These are phyloP conservation scores for Teratosphaeria viscida DNA, from an alignment of 2,329 filamentous ascomycete species.

Conservation along the genomic window DNA sequence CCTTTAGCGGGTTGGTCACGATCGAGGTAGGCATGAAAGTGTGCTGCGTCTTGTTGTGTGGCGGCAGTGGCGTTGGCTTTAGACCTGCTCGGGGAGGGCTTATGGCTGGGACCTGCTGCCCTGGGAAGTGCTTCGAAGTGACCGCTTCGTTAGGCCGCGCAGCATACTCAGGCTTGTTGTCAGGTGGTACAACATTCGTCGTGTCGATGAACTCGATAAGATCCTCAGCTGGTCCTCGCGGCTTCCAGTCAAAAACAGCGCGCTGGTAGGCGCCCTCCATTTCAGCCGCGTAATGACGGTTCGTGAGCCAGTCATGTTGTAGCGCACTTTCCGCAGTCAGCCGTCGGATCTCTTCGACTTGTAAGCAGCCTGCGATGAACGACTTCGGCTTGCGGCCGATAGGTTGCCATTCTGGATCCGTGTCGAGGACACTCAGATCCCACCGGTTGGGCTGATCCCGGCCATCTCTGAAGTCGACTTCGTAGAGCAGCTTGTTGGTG, in stretches of 20 bases:
- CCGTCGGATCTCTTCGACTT: slow-evolving; percentile 39
- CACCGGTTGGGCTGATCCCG: background rate
- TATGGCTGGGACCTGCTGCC: background rate
- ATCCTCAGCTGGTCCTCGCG: slow-evolving; percentile 13
- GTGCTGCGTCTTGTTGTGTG: background rate
- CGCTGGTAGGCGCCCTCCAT: slow-evolving; percentile 42
- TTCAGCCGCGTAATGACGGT: slow-evolving; percentile 35
- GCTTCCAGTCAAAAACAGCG: slow-evolving; percentile 41
- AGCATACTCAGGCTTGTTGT: background rate
- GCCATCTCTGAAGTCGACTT: slow-evolving; percentile 6
- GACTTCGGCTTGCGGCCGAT: slow-evolving; percentile 35
- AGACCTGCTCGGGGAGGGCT: background rate
- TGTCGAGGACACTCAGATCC: slow-evolving; percentile 36
- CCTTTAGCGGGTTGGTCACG: background rate
- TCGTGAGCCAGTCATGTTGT: slow-evolving; percentile 46
- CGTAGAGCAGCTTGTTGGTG: slow-evolving; percentile 41
- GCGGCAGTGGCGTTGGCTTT: background rate
- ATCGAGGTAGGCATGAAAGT: background rate
- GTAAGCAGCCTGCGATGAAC: slow-evolving; percentile 44
- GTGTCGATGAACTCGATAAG: slow-evolving; percentile 10
- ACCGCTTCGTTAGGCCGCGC: background rate
- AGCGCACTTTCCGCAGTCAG: slow-evolving; percentile 46
- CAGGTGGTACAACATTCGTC: slow-evolving; percentile 1
- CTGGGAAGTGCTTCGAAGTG: background rate
- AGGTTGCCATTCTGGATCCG: slow-evolving; percentile 31